These are phyloP conservation scores for Salvia miltiorrhiza DNA, from an alignment of 257 asterid species.

Conservation along the genomic window DNA sequence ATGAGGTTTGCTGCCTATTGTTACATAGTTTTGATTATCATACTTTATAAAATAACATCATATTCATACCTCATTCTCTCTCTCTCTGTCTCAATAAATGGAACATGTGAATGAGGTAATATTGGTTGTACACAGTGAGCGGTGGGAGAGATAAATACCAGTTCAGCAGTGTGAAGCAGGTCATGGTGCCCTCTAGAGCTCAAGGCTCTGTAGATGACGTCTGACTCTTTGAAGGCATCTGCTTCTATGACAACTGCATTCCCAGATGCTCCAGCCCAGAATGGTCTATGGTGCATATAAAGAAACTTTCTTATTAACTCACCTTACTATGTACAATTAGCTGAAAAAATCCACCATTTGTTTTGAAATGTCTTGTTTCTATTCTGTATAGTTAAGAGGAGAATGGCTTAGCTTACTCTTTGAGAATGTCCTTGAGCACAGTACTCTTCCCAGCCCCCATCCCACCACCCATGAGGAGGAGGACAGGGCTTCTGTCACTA, in stretches of 20 bases:
- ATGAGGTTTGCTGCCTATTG: background rate
- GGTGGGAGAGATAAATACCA: conserved; percentile 39
- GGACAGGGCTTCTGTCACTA: conserved; percentile 84
- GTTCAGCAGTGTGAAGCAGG: conserved; percentile 91
- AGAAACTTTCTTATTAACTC: background rate
- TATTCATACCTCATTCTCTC: background rate
- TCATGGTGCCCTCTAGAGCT: conserved; percentile 92
- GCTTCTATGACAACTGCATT: conserved; percentile 94
- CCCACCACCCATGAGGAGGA: conserved; percentile 98
- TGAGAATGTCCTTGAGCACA: conserved; percentile 87
- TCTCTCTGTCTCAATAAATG: background rate
- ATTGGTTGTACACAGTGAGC: background rate
- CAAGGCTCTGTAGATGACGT: conserved; percentile 91
- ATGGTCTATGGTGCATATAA: conserved; percentile 47
- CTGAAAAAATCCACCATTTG: background rate
- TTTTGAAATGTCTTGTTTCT: background rate
- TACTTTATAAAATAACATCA: background rate
- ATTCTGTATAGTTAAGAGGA: background rate
- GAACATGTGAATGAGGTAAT: too few species aligned
- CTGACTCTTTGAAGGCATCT: conserved; percentile 94
- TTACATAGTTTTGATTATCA: background rate
- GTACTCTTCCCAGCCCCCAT: conserved; percentile 98
- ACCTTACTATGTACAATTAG: background rate
- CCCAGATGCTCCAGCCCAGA: conserved; percentile 84
- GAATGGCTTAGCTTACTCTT: conserved; percentile 70